Evolutionary conservation across 2,329 filamentous ascomycete species (phyloP), one percentile per base, ranked within the genome.

Genomic region (Sclerotinia spermophila): DNA sequence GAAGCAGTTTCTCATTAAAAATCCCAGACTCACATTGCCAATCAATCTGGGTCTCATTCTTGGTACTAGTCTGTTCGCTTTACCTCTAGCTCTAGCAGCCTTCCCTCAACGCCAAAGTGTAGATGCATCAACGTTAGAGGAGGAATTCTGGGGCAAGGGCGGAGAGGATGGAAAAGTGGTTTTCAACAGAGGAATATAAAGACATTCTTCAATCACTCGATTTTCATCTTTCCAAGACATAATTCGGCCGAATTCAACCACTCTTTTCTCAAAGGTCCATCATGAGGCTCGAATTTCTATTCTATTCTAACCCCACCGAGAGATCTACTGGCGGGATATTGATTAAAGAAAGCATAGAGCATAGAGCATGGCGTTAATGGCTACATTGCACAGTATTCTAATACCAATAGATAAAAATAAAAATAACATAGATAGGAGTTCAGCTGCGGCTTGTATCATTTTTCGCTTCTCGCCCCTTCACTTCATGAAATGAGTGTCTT

Each of bases 101-200:
- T 99, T 99, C 82, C 96, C 96, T 5, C 94, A 97, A 83, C 86
- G 94, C 74, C 93, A 99, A 84, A 87, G 88, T 73, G 91, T 98
- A 56, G 87, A 86, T 74, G 94, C 92, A 1, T 86, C 87, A 42
- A 89, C 84, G 66, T 82, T 99, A 70, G 96, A 98, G 84, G 85
- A 91, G 73, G 92, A 97, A 81, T 98, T 99, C 80, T 91, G 90
- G 82, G 90, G 89, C 10, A 87, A 87, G 70, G 94, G 93, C 44
- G 95, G 94, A 0, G 87, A 90, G 74, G 87, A 87, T 69, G 94
- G 92, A 0, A 85, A 93, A 83, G 92, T 99, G n/a, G 93, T 96
- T 80, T 98, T 99, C 82, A 98, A 99, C 81, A 88, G 96, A 78
- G 96, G 96, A 19, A 95, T 99, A 77, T 97, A 69, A 78, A 55